Percentiles rank a stretch among this genome's conserved stretches.
phyloP scores from a whole-genome alignment of 768 basidiomycete species.

The Antrodiella citrinella region DNA sequence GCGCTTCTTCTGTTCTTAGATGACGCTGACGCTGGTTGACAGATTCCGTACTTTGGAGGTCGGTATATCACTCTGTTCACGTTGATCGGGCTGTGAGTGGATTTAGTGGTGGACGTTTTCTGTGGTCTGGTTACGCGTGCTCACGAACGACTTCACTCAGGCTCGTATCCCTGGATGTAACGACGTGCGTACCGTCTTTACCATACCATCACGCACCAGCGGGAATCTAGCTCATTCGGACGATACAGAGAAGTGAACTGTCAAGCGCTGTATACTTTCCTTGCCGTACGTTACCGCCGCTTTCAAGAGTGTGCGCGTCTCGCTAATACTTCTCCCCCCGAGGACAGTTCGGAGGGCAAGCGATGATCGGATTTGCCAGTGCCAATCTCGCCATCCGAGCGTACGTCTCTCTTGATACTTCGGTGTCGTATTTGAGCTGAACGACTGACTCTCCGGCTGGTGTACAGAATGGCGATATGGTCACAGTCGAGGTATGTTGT shows the following conservation, averaged over 20 bases:
- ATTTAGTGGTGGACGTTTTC: neutral
- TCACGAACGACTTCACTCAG: slow-evolving; percentile 8
- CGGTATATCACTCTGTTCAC: slow-evolving; percentile 60
- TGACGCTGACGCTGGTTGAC: no score
- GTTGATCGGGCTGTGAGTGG: slow-evolving; percentile 63
- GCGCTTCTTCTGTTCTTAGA: no score
- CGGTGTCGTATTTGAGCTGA: no score
- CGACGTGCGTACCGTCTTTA: slow-evolving; percentile 3
- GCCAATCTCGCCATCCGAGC: slow-evolving; percentile 64
- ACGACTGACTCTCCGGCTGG: no score
- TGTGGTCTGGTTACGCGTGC: neutral
- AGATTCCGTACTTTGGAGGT: slow-evolving; percentile 66
- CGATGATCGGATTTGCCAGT: slow-evolving; percentile 45
- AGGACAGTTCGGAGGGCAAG: neutral
- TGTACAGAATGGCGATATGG: slow-evolving; percentile 66
- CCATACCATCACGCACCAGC: neutral
- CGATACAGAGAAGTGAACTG: slow-evolving; percentile 38
- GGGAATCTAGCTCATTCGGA: neutral
- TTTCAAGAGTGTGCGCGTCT: no score
- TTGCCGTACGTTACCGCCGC: slow-evolving; percentile 31
- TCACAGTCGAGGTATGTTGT: slow-evolving; percentile 48
- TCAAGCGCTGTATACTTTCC: slow-evolving; percentile 63
- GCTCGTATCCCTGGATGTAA: slow-evolving; percentile 10
- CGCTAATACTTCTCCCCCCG: neutral
- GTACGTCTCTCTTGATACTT: slow-evolving; percentile 31